Evolutionary conservation across 2,329 filamentous ascomycete species (phyloP).

Genomic region (Dactylellina sp.): DNA sequence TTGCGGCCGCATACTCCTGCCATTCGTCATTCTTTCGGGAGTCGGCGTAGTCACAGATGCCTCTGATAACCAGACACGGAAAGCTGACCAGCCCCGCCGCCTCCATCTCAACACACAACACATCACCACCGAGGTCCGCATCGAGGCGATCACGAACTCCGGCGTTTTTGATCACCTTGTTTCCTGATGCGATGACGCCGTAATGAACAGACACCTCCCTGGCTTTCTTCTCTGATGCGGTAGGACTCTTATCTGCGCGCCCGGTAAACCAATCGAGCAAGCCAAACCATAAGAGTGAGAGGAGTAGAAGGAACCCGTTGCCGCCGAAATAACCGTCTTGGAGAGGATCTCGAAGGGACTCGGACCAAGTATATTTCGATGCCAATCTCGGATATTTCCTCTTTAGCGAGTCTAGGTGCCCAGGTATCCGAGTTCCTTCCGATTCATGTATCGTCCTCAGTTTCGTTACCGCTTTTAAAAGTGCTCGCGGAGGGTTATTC

Average conservation of each 20-base stretch:
- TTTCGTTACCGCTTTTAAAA: slow-evolving; percentile 1
- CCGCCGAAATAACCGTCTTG: too few species aligned
- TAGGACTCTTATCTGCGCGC: background rate
- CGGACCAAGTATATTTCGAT: too few species aligned
- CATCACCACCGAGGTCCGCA: background rate
- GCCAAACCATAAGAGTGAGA: too few species aligned
- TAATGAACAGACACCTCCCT: slow-evolving; percentile 5
- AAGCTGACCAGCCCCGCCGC: slow-evolving; percentile 16
- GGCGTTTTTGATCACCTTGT: slow-evolving; percentile 19
- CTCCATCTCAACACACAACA: slow-evolving; percentile 20
- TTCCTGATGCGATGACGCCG: slow-evolving; percentile 19
- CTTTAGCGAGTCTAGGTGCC: background rate
- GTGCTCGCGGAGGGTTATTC: background rate
- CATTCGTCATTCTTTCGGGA: slow-evolving; percentile 15
- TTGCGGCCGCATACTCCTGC: slow-evolving; percentile 15
- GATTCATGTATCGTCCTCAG: background rate
- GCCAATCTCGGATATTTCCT: too few species aligned
- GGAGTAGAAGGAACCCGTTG: too few species aligned
- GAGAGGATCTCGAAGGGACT: too few species aligned
- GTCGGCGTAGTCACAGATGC: slow-evolving; percentile 24
- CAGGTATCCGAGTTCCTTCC: slow-evolving; percentile 16
- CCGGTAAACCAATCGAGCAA: too few species aligned
- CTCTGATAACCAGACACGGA: slow-evolving; percentile 2
- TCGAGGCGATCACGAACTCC: slow-evolving; percentile 2
- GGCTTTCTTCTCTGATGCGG: too few species aligned